A percentile compares a stretch with the other conserved stretches of the same genome.
Evolutionary conservation across 2,329 filamentous ascomycete species (phyloP).

Genomic region (Biscogniauxia marginata): DNA sequence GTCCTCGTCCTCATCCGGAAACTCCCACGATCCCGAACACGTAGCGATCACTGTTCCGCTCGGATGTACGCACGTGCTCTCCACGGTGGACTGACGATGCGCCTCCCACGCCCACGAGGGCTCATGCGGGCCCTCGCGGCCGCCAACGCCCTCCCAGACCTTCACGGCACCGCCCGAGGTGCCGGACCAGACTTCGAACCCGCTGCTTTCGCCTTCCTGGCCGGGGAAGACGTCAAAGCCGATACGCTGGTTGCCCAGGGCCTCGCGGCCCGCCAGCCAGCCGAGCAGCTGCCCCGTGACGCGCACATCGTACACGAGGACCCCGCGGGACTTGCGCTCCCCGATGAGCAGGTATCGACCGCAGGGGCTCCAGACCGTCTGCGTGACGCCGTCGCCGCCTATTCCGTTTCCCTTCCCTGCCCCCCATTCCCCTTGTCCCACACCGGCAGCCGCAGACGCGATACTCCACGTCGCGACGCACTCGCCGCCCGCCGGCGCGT

Average conservation of each 20-base stretch:
- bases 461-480: constrained; percentile 61
- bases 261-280: constrained; percentile 50
- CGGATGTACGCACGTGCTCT: constrained; percentile 49
- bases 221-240: constrained; percentile 54
- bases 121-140: constrained; percentile 41
- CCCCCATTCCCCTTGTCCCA: constrained; percentile 1
- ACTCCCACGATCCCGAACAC: constrained; percentile 54
- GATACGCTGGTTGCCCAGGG: constrained; percentile 55
- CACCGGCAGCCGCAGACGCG: constrained; percentile 48
- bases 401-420: constrained; percentile 36
- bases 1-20: constrained; percentile 23
- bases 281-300: constrained; percentile 56
- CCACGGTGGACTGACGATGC: constrained; percentile 40
- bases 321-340: constrained; percentile 54
- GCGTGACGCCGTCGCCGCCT: constrained; percentile 61
- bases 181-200: constrained; percentile 64
- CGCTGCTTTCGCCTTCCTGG: constrained; percentile 30
- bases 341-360: constrained; percentile 62
- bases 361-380: constrained; percentile 61
- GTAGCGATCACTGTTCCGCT: constrained; percentile 57
- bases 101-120: constrained; percentile 52
- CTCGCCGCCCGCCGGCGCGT: constrained; percentile 43
- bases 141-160: constrained; percentile 59
- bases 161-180: constrained; percentile 52
- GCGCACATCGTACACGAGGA: constrained; percentile 63